Conservation (phyloP, 306 rosid genomes). For the Cyamopsis tetragonoloba region DNA sequence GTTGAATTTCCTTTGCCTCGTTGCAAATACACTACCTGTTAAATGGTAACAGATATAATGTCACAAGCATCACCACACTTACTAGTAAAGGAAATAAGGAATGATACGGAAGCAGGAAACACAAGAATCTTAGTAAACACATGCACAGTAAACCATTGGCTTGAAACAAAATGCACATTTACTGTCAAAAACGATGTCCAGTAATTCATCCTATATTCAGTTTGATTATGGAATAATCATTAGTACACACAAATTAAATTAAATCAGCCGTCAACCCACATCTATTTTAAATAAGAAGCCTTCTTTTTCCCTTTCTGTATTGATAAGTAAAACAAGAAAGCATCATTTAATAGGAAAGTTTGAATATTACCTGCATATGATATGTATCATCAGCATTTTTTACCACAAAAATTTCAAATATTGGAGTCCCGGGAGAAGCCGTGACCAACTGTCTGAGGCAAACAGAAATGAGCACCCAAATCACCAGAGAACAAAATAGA, state of each 20-base stretch:
- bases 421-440: constrained; percentile 78
- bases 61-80: constrained; percentile 22
- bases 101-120: too few species aligned
- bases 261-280: background rate
- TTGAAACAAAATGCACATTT: too few species aligned
- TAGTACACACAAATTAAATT: background rate
- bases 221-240: too few species aligned
- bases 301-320: background rate
- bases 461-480: constrained; percentile 30
- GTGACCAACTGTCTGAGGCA: constrained; percentile 78
- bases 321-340: background rate
- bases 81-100: too few species aligned
- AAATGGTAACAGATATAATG: constrained; percentile 25
- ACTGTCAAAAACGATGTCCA: too few species aligned
- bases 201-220: too few species aligned
- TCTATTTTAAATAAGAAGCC: background rate
- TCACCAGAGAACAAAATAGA: constrained; percentile 9
- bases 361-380: constrained; percentile 60
- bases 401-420: constrained; percentile 88
- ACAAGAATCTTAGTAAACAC: too few species aligned
- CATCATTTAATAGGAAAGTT: constrained; percentile 10
- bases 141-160: too few species aligned
- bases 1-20: constrained; percentile 58
- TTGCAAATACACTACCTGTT: constrained; percentile 84
- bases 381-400: constrained; percentile 65